A percentile compares a stretch with the other conserved stretches of the same genome.
These are phyloP conservation scores for Colletotrichum acutatum DNA, from an alignment of 2,329 filamentous ascomycete species.

Conservation along the genomic window DNA sequence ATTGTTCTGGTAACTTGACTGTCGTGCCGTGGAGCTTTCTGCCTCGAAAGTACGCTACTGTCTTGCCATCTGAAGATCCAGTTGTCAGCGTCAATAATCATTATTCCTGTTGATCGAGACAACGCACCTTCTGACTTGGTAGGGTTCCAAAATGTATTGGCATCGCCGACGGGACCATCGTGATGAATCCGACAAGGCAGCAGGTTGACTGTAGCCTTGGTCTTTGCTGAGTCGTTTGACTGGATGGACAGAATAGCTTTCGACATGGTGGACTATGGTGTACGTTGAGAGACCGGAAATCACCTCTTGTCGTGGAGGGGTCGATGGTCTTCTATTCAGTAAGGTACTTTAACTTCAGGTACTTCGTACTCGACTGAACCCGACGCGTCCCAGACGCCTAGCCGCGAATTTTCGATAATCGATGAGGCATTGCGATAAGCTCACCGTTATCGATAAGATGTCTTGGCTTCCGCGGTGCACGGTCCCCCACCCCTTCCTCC, in stretches of 20 bases:
- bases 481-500: neutral
- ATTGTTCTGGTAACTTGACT: slow-evolving; percentile 76
- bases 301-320: neutral
- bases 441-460: slow-evolving; percentile 20
- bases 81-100: slow-evolving; percentile 17
- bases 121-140: slow-evolving; percentile 55
- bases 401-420: slow-evolving; percentile 15
- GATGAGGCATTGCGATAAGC: slow-evolving; percentile 28
- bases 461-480: slow-evolving; percentile 19
- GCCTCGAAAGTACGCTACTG: slow-evolving; percentile 79
- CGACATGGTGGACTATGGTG: slow-evolving; percentile 46
- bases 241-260: slow-evolving; percentile 55
- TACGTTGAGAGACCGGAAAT: neutral
- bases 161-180: slow-evolving; percentile 75
- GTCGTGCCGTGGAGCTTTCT: slow-evolving; percentile 78
- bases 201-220: slow-evolving; percentile 71
- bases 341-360: too few relatives aligned
- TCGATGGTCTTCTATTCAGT: neutral
- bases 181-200: slow-evolving; percentile 86
- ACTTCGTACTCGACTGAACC: neutral
- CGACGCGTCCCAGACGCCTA: slow-evolving; percentile 16
- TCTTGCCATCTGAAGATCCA: slow-evolving; percentile 56
- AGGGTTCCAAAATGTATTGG: slow-evolving; percentile 78
- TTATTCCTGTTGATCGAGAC: neutral
- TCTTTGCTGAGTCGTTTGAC: slow-evolving; percentile 35